Evolutionary conservation across 2,329 filamentous ascomycete genomes (phyloP).

Genomic region (Penicillium sp.): DNA sequence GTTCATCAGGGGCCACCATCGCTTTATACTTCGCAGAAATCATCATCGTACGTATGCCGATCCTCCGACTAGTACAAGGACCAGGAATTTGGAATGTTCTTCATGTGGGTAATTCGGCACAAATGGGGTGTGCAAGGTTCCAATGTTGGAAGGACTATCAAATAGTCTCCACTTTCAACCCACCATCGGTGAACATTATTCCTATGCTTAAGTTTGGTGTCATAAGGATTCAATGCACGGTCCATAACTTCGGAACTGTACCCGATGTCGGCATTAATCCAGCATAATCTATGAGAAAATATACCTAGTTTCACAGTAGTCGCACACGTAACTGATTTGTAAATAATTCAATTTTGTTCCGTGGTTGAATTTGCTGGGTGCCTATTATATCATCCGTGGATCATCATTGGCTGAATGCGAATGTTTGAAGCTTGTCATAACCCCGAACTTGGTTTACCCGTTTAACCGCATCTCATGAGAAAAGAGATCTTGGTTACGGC

Average conservation of each 20-base stretch:
- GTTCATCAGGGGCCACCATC: not conserved
- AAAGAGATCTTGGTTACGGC: no score
- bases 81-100: not conserved
- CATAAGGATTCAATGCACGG: not conserved
- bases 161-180: not conserved
- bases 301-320: not conserved
- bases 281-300: not conserved
- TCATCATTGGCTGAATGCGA: no score
- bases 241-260: not conserved
- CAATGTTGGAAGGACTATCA: not conserved
- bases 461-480: no score
- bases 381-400: no score
- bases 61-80: not conserved
- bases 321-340: not conserved
- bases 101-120: not conserved
- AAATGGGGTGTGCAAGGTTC: not conserved
- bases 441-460: no score
- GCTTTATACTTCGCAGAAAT: not conserved
- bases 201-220: slow-evolving; percentile 4
- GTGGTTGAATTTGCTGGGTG: no score
- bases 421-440: no score
- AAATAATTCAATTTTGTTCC: not conserved
- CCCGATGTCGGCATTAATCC: not conserved
- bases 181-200: not conserved
- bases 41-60: not conserved